Conservation (phyloP, 1,284 basidiomycete species). For the Malassezia restricta region DNA sequence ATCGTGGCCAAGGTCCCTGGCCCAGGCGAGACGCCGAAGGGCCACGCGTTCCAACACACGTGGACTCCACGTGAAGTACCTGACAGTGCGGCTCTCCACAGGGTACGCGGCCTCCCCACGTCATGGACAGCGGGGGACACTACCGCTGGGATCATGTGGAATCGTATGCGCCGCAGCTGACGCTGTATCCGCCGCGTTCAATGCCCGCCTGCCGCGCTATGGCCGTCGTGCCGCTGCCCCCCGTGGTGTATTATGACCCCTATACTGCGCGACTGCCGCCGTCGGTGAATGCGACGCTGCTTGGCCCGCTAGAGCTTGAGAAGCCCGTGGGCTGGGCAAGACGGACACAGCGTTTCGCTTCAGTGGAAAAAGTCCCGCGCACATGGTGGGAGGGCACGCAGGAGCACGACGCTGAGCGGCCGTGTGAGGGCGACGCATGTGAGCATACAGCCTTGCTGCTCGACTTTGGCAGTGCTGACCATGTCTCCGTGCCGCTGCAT, state of each 20-base stretch:
- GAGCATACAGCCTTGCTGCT: conserved; percentile 12
- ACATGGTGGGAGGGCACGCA: conserved; percentile 9
- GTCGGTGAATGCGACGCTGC: not conserved
- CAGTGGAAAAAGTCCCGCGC: not conserved
- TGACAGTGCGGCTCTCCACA: too few species aligned
- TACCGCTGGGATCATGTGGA: not conserved
- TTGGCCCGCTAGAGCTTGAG: conserved; percentile 11
- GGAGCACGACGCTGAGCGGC: not conserved
- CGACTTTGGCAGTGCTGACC: not conserved
- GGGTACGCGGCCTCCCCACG: not conserved
- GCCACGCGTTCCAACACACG: not conserved
- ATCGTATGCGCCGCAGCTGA: not conserved
- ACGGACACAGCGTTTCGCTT: not conserved
- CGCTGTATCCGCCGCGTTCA: not conserved
- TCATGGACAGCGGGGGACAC: not conserved
- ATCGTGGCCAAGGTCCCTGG: too few species aligned
- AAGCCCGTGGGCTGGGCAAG: conserved; percentile 6
- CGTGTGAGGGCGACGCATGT: conserved; percentile 1
- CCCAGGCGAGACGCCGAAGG: not conserved
- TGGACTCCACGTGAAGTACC: not conserved
- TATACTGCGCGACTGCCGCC: conserved; percentile 4
- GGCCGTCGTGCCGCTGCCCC: conserved; percentile 1
- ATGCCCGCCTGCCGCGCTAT: not conserved
- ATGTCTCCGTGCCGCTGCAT: conserved; percentile 7
- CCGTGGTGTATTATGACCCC: conserved; percentile 7